Conservation (phyloP, 192 early-diverging fungal genomes). For the Mortierella alpina region DNA sequence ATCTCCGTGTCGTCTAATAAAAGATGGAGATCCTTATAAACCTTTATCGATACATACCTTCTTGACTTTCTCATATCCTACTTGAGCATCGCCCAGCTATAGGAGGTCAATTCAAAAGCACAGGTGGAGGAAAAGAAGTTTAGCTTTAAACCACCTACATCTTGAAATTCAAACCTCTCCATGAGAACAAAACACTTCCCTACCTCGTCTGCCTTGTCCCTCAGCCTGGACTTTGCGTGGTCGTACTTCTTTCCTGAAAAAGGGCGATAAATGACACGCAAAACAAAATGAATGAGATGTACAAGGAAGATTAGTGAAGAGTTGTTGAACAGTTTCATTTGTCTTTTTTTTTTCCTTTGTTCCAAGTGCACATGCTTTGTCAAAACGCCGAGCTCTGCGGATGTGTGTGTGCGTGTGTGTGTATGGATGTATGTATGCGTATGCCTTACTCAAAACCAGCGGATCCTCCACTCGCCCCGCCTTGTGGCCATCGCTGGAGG, state of each 20-base stretch:
- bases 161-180: background rate
- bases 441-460: background rate
- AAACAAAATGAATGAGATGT: no score
- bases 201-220: conserved; percentile 7
- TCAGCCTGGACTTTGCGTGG: background rate
- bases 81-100: no score
- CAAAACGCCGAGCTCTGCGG: background rate
- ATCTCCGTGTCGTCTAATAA: no score
- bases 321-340: no score
- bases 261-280: background rate
- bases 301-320: no score
- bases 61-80: no score
- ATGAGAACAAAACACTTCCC: background rate
- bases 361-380: no score
- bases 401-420: background rate
- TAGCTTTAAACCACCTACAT: background rate
- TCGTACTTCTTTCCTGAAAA: conserved; percentile 16
- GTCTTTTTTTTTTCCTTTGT: no score
- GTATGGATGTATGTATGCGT: background rate
- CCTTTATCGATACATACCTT: no score
- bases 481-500: conserved; percentile 8
- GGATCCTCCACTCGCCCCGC: background rate
- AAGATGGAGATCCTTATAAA: no score
- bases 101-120: no score
- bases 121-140: no score